Evolutionary conservation across 768 basidiomycete species (phyloP).

Genomic region (Omphalotus guepiniiformis): DNA sequence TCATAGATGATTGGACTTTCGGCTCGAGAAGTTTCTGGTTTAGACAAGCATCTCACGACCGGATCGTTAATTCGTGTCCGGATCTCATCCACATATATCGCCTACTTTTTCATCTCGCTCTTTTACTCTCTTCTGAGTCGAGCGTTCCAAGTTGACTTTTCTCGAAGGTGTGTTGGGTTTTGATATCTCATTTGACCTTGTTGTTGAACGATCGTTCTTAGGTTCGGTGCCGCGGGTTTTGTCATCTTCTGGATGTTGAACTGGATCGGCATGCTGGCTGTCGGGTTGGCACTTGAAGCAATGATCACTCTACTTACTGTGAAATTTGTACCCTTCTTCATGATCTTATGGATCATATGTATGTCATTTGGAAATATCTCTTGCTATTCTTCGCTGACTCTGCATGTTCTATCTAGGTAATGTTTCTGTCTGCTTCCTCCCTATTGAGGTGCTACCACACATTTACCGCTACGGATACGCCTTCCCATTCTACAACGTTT

Average conservation of each 20-base stretch:
- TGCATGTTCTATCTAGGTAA: slow-evolving; percentile 35
- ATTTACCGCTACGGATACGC: slow-evolving; percentile 67
- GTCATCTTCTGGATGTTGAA: slow-evolving; percentile 67
- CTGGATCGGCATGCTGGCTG: slow-evolving; percentile 51
- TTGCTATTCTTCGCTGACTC: background rate
- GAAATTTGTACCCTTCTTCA: slow-evolving; percentile 54
- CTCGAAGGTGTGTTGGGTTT: slow-evolving; percentile 32
- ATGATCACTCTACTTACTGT: slow-evolving; percentile 52
- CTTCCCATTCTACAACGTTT: slow-evolving; percentile 69
- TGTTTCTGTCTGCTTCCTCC: slow-evolving; percentile 53
- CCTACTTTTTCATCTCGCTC: slow-evolving; percentile 44
- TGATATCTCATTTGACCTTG: background rate
- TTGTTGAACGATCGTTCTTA: slow-evolving; percentile 11
- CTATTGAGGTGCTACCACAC: slow-evolving; percentile 52
- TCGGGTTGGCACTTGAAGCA: slow-evolving; percentile 59
- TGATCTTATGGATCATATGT: slow-evolving; percentile 64
- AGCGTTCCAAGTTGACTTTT: slow-evolving; percentile 57
- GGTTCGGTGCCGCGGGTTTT: slow-evolving; percentile 50
- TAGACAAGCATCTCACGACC: slow-evolving; percentile 35
- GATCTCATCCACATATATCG: slow-evolving; percentile 30
- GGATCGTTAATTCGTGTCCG: slow-evolving; percentile 36
- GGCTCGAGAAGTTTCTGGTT: slow-evolving; percentile 32
- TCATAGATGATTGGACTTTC: slow-evolving; percentile 26
- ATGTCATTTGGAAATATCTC: slow-evolving; percentile 12
- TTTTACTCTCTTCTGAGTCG: slow-evolving; percentile 56